Conservation (phyloP, 768 basidiomycete genomes). For the Russula olivacea region DNA sequence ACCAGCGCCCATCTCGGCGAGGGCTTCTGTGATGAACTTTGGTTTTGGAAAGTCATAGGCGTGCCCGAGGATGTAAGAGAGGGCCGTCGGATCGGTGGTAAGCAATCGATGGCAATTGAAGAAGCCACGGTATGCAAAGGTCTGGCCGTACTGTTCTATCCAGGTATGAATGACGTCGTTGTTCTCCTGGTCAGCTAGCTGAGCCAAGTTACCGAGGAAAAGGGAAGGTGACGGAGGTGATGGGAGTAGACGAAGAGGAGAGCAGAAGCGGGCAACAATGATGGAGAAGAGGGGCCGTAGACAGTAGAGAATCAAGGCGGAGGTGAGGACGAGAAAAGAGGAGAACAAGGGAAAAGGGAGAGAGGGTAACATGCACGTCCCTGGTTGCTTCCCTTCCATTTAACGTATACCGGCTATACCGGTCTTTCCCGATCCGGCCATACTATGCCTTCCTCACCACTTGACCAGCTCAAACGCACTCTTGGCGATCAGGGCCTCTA, state of each 20-base stretch:
- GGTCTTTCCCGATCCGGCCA: too few relatives aligned
- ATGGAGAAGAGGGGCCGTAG: conserved; percentile 38
- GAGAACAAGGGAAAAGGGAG: conserved; percentile 12
- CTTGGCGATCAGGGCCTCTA: conserved; percentile 4
- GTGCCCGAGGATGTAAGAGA: conserved; percentile 51
- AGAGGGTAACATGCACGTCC: neutral
- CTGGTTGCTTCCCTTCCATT: neutral
- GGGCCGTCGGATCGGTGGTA: conserved; percentile 52
- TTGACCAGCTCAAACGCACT: conserved; percentile 3
- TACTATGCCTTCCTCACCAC: too few relatives aligned
- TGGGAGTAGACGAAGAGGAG: conserved; percentile 43
- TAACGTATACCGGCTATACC: too few relatives aligned
- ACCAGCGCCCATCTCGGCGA: conserved; percentile 48
- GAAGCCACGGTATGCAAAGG: conserved; percentile 50
- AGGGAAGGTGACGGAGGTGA: conserved; percentile 44
- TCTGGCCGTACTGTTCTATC: conserved; percentile 42
- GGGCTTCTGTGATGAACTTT: conserved; percentile 46
- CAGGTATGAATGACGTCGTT: conserved; percentile 43
- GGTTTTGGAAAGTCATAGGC: conserved; percentile 60
- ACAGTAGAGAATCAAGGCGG: conserved; percentile 27
- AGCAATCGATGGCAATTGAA: conserved; percentile 48
- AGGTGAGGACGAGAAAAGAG: conserved; percentile 11
- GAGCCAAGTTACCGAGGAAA: conserved; percentile 47
- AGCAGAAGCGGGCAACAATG: conserved; percentile 41
- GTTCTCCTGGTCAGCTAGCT: conserved; percentile 57